Evolutionary conservation across 306 rosid genomes (phyloP).

Genomic region (Carpinus fangiana): DNA sequence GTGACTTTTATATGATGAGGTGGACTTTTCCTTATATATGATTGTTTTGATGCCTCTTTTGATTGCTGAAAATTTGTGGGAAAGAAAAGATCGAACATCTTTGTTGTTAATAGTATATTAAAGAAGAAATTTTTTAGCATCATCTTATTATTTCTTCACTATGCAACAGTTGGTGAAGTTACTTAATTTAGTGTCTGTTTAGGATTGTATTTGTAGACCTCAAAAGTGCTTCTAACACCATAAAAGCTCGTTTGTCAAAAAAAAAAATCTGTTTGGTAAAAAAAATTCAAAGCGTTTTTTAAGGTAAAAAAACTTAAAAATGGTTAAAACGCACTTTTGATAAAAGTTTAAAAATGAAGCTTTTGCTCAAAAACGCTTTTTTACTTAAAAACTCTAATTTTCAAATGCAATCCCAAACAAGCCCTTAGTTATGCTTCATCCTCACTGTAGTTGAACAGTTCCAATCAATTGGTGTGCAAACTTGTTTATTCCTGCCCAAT

Average conservation of each 20-base stretch:
- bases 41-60: slow-evolving; percentile 16
- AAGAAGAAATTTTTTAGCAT: neutral
- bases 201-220: too few species aligned
- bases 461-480: neutral
- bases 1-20: slow-evolving; percentile 37
- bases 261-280: too few species aligned
- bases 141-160: neutral
- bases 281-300: too few species aligned
- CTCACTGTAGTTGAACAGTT: neutral
- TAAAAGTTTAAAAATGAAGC: too few species aligned
- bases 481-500: neutral
- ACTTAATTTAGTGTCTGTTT: neutral
- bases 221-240: too few species aligned
- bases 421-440: neutral
- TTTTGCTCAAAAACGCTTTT: too few species aligned
- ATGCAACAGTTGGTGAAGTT: neutral
- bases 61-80: slow-evolving; percentile 13
- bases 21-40: slow-evolving; percentile 16
- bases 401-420: too few species aligned
- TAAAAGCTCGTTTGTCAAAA: too few species aligned
- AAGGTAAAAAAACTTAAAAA: too few species aligned
- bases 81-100: neutral
- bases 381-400: too few species aligned
- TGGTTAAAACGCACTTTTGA: too few species aligned
- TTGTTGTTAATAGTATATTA: neutral